These are phyloP conservation scores for Lumnitzera littorea DNA, from an alignment of 345 rosid species.

Conservation along the genomic window DNA sequence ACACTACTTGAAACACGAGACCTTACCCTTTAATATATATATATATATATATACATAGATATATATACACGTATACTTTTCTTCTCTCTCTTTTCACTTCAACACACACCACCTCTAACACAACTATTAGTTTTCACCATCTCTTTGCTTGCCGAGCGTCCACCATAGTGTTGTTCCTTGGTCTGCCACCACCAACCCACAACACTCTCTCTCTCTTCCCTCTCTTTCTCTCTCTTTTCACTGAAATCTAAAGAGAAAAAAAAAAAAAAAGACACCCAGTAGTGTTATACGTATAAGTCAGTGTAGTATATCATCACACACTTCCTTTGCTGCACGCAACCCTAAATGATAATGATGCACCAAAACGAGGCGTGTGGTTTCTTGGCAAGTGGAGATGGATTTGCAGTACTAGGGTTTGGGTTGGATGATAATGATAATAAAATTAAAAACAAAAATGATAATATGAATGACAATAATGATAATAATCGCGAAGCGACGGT, in stretches of 20 bases:
- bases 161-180: slow-evolving; percentile 40
- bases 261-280: slow-evolving; percentile 1
- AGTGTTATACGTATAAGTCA: slow-evolving; percentile 1
- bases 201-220: slow-evolving; percentile 30
- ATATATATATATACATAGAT: background rate
- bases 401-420: slow-evolving; percentile 30
- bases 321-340: background rate
- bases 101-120: slow-evolving; percentile 15
- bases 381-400: slow-evolving; percentile 43
- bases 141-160: slow-evolving; percentile 80
- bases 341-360: slow-evolving; percentile 14
- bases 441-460: too few species aligned
- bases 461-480: too few species aligned
- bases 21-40: slow-evolving; percentile 1
- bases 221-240: slow-evolving; percentile 19
- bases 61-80: too few species aligned
- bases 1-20: slow-evolving; percentile 4
- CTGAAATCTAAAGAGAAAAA: slow-evolving; percentile 18
- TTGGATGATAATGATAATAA: slow-evolving; percentile 8
- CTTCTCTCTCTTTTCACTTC: too few species aligned
- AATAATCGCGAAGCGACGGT: too few species aligned
- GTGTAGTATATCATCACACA: slow-evolving; percentile 14
- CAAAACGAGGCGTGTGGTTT: slow-evolving; percentile 50
- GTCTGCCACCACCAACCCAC: too few species aligned
- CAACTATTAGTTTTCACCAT: slow-evolving; percentile 18